phyloP scores from a whole-genome alignment of 192 early-diverging fungal species.

The Dissophora globulifera region DNA sequence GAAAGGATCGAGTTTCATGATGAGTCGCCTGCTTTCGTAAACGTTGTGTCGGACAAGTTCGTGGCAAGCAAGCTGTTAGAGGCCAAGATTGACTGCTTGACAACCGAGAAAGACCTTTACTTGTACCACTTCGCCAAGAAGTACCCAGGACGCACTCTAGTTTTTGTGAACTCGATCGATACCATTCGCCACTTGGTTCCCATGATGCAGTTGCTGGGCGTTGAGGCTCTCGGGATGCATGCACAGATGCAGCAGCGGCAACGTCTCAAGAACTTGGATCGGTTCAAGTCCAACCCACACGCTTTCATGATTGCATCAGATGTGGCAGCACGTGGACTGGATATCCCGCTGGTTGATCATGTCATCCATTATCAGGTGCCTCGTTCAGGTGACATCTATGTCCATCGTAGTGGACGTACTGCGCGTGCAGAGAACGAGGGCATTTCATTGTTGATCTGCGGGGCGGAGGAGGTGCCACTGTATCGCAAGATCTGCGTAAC shows the following conservation, averaged over 20 bases:
- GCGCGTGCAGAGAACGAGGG: constrained; percentile 89
- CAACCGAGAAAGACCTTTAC: constrained; percentile 84
- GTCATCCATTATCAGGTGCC: constrained; percentile 98
- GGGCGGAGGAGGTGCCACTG: constrained; percentile 83
- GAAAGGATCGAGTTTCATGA: constrained; percentile 81
- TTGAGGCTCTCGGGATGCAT: constrained; percentile 87
- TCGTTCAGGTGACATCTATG: constrained; percentile 92
- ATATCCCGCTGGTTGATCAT: constrained; percentile 91
- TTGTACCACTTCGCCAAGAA: constrained; percentile 89
- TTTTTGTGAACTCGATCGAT: constrained; percentile 98
- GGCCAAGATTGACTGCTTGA: constrained; percentile 86
- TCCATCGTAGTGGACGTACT: constrained; percentile 94
- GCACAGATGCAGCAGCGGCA: constrained; percentile 97
- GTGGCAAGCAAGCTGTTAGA: constrained; percentile 80
- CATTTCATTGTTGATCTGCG: constrained; percentile 82
- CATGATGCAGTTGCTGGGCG: constrained; percentile 76
- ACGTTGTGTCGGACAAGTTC: constrained; percentile 72
- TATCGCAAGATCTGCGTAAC: constrained; percentile 88
- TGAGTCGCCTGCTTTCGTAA: constrained; percentile 77
- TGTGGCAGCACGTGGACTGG: constrained; percentile 95
- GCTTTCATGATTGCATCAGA: constrained; percentile 94
- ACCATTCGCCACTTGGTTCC: constrained; percentile 89
- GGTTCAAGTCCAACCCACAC: constrained; percentile 77
- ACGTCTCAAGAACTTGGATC: constrained; percentile 91
- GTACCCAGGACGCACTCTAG: constrained; percentile 89